Evolutionary conservation across 768 basidiomycete genomes (phyloP).

Genomic region (Lentinus brumalis): DNA sequence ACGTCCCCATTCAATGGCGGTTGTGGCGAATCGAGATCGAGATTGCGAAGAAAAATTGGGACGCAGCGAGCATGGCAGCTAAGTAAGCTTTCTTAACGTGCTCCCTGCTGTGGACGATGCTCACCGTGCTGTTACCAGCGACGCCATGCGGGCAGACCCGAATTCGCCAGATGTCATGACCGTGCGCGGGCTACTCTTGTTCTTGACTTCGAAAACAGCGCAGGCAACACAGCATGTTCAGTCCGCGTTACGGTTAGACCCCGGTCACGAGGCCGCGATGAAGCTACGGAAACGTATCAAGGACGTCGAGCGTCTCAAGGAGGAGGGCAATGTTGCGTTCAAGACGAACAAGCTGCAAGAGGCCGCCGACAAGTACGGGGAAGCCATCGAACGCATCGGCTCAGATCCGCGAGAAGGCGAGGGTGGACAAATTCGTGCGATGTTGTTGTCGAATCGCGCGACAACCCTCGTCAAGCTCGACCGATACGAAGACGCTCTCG

Average conservation of each 20-base stretch:
- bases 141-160: slow-evolving; percentile 69
- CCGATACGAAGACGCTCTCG: slow-evolving; percentile 65
- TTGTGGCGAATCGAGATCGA: slow-evolving; percentile 80
- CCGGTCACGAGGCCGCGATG: slow-evolving; percentile 70
- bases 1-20: slow-evolving; percentile 79
- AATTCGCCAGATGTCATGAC: slow-evolving; percentile 81
- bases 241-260: slow-evolving; percentile 76
- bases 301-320: slow-evolving; percentile 80
- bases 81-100: slow-evolving; percentile 51
- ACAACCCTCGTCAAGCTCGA: slow-evolving; percentile 79
- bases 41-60: slow-evolving; percentile 68
- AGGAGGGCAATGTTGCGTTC: slow-evolving; percentile 81
- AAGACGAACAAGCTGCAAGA: slow-evolving; percentile 60
- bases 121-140: slow-evolving; percentile 43
- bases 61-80: slow-evolving; percentile 71
- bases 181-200: slow-evolving; percentile 77
- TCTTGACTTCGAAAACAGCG: slow-evolving; percentile 69
- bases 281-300: slow-evolving; percentile 77
- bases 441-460: slow-evolving; percentile 81
- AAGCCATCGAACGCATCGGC: slow-evolving; percentile 76
- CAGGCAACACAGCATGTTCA: slow-evolving; percentile 71
- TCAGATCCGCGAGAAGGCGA: slow-evolving; percentile 67
- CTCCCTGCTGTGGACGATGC: neutral
- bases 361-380: slow-evolving; percentile 69
- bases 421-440: slow-evolving; percentile 81